Evolutionary conservation across 306 rosid genomes (phyloP).

Genomic region (Pterocarpus santalinus): DNA sequence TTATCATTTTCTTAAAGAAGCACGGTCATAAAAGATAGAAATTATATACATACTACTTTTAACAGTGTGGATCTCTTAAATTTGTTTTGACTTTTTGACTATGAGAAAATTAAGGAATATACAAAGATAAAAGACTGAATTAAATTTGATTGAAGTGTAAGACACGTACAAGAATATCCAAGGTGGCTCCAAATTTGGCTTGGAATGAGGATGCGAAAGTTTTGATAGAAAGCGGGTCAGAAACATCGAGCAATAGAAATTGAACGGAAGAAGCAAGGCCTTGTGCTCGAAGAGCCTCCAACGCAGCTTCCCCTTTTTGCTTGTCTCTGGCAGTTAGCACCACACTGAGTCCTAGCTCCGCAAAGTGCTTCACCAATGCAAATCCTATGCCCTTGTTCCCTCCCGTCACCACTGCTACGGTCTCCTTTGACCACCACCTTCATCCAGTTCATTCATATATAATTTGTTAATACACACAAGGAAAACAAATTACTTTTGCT

Average conservation of each 20-base stretch:
- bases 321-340: constrained; percentile 75
- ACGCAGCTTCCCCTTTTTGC: constrained; percentile 65
- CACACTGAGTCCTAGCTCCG: constrained; percentile 71
- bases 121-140: too few relatives aligned
- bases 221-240: constrained; percentile 70
- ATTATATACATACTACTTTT: too few relatives aligned
- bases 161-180: constrained; percentile 80
- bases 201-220: constrained; percentile 65
- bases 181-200: constrained; percentile 57
- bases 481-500: too few relatives aligned
- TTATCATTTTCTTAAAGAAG: too few relatives aligned
- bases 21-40: too few relatives aligned
- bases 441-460: background rate
- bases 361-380: constrained; percentile 74
- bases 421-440: constrained; percentile 92
- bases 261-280: constrained; percentile 52
- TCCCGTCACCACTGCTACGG: constrained; percentile 88
- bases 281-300: constrained; percentile 53
- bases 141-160: too few relatives aligned
- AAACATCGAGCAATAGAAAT: constrained; percentile 70
- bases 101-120: too few relatives aligned
- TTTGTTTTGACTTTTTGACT: too few relatives aligned
- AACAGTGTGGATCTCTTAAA: too few relatives aligned
- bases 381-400: constrained; percentile 90
- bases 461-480: background rate